phyloP scores from a whole-genome alignment of 441 rosid genomes.

The Populus tomentosa region DNA sequence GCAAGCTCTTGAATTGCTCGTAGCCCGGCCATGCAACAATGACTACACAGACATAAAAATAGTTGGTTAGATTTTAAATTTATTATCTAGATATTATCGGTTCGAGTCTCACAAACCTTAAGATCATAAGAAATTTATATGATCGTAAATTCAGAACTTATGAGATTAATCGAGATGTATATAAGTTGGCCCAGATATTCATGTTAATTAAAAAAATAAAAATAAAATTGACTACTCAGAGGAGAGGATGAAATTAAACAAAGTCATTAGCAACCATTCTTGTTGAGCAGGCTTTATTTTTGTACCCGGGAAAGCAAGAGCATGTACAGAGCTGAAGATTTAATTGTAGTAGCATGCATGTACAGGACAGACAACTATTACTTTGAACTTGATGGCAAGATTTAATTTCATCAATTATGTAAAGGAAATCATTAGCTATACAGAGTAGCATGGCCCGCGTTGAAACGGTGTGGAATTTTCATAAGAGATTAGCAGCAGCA shows the following conservation, averaged over 20 bases:
- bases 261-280: background rate
- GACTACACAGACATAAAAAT: background rate
- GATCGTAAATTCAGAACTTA: accelerated
- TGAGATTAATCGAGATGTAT: accelerated
- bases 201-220: no score
- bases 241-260: background rate
- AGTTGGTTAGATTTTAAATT: no score
- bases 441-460: slow-evolving; percentile 20
- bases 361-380: background rate
- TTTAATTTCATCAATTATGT: slow-evolving; percentile 1
- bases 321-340: no score
- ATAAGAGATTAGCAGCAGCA: slow-evolving; percentile 6
- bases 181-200: accelerated
- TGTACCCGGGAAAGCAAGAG: background rate
- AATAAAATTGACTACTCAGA: no score
- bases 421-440: slow-evolving; percentile 26
- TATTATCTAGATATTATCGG: accelerated
- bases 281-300: background rate
- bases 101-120: accelerated
- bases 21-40: background rate
- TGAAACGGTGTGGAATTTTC: slow-evolving; percentile 30
- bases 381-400: background rate
- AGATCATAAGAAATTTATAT: accelerated
- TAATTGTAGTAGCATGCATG: no score
- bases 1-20: background rate